phyloP scores from a whole-genome alignment of 2,329 filamentous ascomycete genomes.

The Calycina marina region DNA sequence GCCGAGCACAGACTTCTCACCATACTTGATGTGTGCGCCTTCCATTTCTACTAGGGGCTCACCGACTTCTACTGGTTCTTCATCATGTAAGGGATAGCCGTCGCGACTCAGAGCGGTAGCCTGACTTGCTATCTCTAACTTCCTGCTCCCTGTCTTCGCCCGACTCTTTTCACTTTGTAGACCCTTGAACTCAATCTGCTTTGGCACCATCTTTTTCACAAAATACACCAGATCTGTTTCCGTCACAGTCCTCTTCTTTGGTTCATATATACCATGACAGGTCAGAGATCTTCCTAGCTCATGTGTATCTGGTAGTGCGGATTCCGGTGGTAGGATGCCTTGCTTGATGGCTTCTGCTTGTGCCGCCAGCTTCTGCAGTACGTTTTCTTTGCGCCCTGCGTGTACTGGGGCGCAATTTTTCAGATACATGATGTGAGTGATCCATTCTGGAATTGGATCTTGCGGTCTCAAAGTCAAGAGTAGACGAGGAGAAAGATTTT shows the following conservation, averaged over 20 bases:
- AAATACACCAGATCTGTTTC: too few species aligned
- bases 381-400: conserved; percentile 49
- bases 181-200: too few species aligned
- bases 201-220: too few species aligned
- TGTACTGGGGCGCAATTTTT: conserved; percentile 49
- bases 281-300: conserved; percentile 19
- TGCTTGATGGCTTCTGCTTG: conserved; percentile 27
- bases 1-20: conserved; percentile 61
- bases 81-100: conserved; percentile 14
- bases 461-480: conserved; percentile 71
- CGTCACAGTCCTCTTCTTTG: too few species aligned
- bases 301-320: conserved; percentile 13
- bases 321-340: conserved; percentile 4
- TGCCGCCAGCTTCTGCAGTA: conserved; percentile 38
- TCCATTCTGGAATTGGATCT: conserved; percentile 78
- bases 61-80: conserved; percentile 27
- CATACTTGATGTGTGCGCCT: conserved; percentile 70
- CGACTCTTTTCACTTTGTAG: too few species aligned
- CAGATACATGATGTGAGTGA: conserved; percentile 68
- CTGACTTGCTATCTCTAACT: too few species aligned
- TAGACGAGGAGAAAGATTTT: conserved; percentile 52
- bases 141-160: too few species aligned
- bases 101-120: conserved; percentile 10
- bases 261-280: conserved; percentile 15
- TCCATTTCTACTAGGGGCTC: conserved; percentile 76